Percentiles rank a stretch among this genome's conserved stretches.
Conservation (phyloP, 2,329 filamentous ascomycete genomes). For the Tolypocladium pustulatum region DNA sequence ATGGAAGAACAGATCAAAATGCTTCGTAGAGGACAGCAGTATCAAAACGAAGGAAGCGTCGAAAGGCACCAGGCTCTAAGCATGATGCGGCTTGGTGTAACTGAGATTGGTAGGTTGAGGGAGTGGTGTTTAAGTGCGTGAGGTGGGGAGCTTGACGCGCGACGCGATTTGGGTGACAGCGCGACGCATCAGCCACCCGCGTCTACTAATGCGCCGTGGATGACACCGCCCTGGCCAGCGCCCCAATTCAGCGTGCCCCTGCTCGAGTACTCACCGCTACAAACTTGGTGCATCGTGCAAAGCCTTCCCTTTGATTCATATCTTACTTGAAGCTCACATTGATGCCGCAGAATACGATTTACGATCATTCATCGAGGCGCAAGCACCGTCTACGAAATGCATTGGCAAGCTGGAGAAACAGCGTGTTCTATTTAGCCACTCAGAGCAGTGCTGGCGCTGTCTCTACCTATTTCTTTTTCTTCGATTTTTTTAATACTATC, state of each 20-base stretch:
- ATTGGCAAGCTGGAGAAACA: neutral
- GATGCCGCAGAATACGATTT: neutral
- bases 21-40: neutral
- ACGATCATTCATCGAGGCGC: neutral
- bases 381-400: neutral
- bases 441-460: slow-evolving; percentile 4
- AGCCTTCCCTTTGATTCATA: neutral
- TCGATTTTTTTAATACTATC: neutral
- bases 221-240: neutral
- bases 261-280: neutral
- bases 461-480: slow-evolving; percentile 10
- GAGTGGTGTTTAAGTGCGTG: slow-evolving; percentile 10
- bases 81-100: neutral
- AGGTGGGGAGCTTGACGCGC: slow-evolving; percentile 19
- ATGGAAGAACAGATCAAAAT: neutral
- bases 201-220: neutral
- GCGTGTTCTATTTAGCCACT: neutral
- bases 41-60: neutral
- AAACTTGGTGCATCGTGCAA: neutral
- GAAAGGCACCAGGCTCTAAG: neutral
- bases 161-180: slow-evolving; percentile 13
- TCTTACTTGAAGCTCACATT: neutral
- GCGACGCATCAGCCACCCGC: slow-evolving; percentile 6
- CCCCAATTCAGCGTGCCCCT: neutral
- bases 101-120: neutral